phyloP scores from a whole-genome alignment of 2,329 filamentous ascomycete species.

The Dendrostoma leiphaemia region DNA sequence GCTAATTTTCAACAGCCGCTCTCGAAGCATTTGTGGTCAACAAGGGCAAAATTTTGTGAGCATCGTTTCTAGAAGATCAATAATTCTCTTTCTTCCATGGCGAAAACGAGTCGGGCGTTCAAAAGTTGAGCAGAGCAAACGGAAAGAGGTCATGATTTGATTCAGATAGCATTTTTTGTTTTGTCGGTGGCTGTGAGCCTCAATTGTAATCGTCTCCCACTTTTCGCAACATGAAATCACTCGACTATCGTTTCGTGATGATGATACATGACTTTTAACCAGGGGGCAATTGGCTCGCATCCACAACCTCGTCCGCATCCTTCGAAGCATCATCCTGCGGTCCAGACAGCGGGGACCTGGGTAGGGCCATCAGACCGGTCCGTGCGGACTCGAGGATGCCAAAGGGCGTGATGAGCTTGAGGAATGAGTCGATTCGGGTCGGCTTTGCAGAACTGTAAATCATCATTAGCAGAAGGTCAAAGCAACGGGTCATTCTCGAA shows the following conservation, averaged over 20 bases:
- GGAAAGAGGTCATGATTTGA: background rate
- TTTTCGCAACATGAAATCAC: background rate
- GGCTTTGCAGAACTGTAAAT: conserved; percentile 79
- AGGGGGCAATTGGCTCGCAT: conserved; percentile 89
- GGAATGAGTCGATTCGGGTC: conserved; percentile 90
- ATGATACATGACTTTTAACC: conserved; percentile 53
- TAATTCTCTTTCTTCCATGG: background rate
- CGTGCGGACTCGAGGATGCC: conserved; percentile 95
- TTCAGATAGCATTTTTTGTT: conserved; percentile 1
- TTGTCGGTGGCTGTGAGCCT: conserved; percentile 1
- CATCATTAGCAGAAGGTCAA: conserved; percentile 22
- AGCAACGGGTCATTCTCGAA: too few relatives aligned
- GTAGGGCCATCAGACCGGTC: conserved; percentile 95
- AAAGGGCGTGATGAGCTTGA: conserved; percentile 92
- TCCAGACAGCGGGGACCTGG: conserved; percentile 82
- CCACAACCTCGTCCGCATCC: conserved; percentile 92
- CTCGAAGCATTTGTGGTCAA: conserved; percentile 93
- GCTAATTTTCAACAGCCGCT: conserved; percentile 49
- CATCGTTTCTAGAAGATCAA: too few relatives aligned
- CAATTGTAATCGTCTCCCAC: background rate
- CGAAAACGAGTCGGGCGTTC: background rate
- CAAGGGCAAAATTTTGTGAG: conserved; percentile 68
- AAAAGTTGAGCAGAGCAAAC: conserved; percentile 11
- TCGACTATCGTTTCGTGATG: conserved; percentile 6
- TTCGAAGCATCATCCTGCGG: conserved; percentile 68